A percentile compares a stretch with the other conserved stretches of the same genome.
These are phyloP conservation scores for Alternaria sp. DNA, from an alignment of 2,329 filamentous ascomycete genomes.

Conservation along the genomic window DNA sequence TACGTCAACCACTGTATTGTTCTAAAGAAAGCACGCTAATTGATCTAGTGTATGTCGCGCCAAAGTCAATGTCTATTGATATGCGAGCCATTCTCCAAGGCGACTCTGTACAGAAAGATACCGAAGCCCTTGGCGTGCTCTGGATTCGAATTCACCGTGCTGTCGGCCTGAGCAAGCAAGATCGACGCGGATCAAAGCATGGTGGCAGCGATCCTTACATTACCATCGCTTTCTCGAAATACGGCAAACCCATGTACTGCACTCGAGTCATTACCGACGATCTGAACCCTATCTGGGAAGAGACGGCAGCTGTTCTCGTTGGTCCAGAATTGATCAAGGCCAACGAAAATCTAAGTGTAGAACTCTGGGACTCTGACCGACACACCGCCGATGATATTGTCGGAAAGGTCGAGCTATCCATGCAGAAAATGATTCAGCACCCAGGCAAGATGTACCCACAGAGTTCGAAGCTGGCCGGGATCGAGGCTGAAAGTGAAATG, in stretches of 20 bases:
- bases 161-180: constrained; percentile 87
- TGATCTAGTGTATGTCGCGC: constrained; percentile 78
- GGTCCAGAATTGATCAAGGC: constrained; percentile 91
- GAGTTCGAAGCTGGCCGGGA: constrained; percentile 80
- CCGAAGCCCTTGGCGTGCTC: constrained; percentile 83
- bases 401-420: constrained; percentile 90
- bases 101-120: constrained; percentile 91
- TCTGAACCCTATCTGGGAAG: constrained; percentile 90
- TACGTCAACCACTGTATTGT: constrained; percentile 19
- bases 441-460: constrained; percentile 93
- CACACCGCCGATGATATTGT: constrained; percentile 94
- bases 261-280: constrained; percentile 96
- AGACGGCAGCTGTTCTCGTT: constrained; percentile 83
- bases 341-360: constrained; percentile 89
- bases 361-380: constrained; percentile 95
- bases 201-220: constrained; percentile 96
- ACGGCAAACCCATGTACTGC: constrained; percentile 97
- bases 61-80: constrained; percentile 92
- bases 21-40: constrained; percentile 41
- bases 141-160: constrained; percentile 93
- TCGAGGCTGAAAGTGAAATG: constrained; percentile 86
- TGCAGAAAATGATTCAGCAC: constrained; percentile 94
- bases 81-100: constrained; percentile 89
- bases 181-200: constrained; percentile 78
- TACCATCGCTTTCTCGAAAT: constrained; percentile 93